Evolutionary conservation across 768 basidiomycete species (phyloP), one percentile per base, ranked within the genome.

Genomic region (Crassisporium funariophilum): DNA sequence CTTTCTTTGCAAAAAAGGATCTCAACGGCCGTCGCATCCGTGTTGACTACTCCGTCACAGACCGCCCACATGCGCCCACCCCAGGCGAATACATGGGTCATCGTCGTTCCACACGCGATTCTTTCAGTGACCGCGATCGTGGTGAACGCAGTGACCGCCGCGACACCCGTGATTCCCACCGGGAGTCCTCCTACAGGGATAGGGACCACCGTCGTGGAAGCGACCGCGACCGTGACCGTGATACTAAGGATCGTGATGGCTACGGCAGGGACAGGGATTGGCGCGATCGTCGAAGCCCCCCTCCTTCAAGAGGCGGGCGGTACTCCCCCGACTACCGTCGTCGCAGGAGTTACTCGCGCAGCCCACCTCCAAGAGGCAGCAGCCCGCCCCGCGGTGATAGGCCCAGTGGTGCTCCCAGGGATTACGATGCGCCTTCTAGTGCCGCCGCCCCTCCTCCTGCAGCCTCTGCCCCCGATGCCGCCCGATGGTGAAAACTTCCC

Each of bases 11-110:
- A 11, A 11, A 31, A 31, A 11, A 95, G 92, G 92, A 94, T 57
- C 76, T 99, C 44, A 95, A 98, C 58, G 95, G 94, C 19, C 90
- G 95, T 50, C 84, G 89, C 44, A 95, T 99, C 57, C 91, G 95
- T 46, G 97, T 99, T 25, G 95, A 98, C 63, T 99, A 89, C 64
- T 97, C 93, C 0, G 89, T 95, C 39, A 99, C 95, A 8, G 84
- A 88, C 52, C 83, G 91, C 36, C 91, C 95, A 19, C 95, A 99
- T 68, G 86, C 89, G 11, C 92, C 97, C 7, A 99, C 95, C 8
- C 95, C 95, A 4, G 95, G 95, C 50, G 91, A 97, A 71, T 99
- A 98, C 67, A 95, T 95, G 91, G 93, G 95, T 10, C 88, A 91
- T 55, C 82, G 89, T 39, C 86, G 88, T 44, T 68, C 78, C 12